These are phyloP conservation scores for Fragaria vesca DNA, from an alignment of 306 rosid genomes.

Conservation along the genomic window DNA sequence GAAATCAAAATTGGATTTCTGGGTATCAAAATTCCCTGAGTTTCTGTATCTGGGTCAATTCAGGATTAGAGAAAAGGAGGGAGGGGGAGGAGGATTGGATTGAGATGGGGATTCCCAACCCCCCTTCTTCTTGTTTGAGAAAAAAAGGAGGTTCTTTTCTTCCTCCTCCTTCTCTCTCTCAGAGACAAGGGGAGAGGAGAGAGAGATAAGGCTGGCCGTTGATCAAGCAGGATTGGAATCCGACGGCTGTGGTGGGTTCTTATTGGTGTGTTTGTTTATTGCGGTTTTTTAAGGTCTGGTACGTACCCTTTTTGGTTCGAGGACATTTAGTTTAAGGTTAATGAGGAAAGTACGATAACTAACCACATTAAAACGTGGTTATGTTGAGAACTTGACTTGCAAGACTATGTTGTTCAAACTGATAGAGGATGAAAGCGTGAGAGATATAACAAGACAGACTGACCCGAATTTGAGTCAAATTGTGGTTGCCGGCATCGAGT, in stretches of 20 bases:
- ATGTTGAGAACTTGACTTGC: background rate
- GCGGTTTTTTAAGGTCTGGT: conserved; percentile 5
- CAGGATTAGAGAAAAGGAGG: conserved; percentile 27
- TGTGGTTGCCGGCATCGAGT: background rate
- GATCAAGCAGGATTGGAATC: conserved; percentile 42
- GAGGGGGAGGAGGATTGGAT: conserved; percentile 25
- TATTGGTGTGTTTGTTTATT: conserved; percentile 8
- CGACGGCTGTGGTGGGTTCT: conserved; percentile 31
- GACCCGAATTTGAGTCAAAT: background rate
- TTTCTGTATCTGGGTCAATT: background rate
- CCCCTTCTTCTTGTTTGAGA: conserved; percentile 27
- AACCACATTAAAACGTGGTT: conserved; percentile 5
- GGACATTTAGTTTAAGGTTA: background rate
- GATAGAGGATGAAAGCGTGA: too few species aligned
- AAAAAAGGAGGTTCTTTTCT: conserved; percentile 59
- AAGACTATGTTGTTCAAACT: background rate
- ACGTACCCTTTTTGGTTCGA: background rate
- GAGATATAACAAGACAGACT: background rate
- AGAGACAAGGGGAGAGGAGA: conserved; percentile 33
- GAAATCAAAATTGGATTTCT: background rate
- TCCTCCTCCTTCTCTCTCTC: conserved; percentile 25
- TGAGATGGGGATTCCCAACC: conserved; percentile 39
- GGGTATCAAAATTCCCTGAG: background rate
- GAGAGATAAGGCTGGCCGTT: conserved; percentile 45
- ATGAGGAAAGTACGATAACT: background rate